These are phyloP conservation scores for Megacollybia marginata DNA, from an alignment of 768 basidiomycete genomes.

Conservation along the genomic window DNA sequence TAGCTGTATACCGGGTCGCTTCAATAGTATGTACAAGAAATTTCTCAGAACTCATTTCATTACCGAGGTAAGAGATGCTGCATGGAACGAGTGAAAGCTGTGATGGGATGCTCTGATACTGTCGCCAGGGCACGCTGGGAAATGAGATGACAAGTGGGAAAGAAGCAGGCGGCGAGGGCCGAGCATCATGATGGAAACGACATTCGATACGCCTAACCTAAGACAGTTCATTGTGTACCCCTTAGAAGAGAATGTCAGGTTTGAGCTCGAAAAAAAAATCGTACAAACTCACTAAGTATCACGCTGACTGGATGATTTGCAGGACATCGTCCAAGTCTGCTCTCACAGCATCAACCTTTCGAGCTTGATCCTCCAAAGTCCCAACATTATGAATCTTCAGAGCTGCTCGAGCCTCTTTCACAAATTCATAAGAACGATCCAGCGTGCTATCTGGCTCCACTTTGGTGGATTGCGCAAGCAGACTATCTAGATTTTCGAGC, in stretches of 20 bases:
- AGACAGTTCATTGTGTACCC: no score
- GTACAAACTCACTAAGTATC: no score
- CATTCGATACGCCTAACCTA: no score
- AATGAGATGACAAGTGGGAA: no score
- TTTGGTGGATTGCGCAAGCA: constrained; percentile 13
- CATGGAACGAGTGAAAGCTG: neutral
- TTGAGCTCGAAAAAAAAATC: no score
- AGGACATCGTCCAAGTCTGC: constrained; percentile 47
- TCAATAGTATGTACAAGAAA: neutral
- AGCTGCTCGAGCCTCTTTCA: constrained; percentile 46
- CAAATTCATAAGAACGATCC: constrained; percentile 52
- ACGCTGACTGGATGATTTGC: no score
- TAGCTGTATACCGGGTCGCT: neutral
- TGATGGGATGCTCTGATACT: no score
- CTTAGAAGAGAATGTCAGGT: no score
- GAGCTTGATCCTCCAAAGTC: constrained; percentile 45
- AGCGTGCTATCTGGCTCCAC: constrained; percentile 29
- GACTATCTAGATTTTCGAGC: constrained; percentile 24
- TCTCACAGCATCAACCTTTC: constrained; percentile 49
- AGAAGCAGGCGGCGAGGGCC: no score
- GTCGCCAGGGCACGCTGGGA: no score
- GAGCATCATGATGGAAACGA: no score
- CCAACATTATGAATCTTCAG: constrained; percentile 45
- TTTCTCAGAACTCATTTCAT: no score
- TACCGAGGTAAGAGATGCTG: neutral